phyloP scores from a whole-genome alignment of 441 rosid species.

The Corymbia citriodora region DNA sequence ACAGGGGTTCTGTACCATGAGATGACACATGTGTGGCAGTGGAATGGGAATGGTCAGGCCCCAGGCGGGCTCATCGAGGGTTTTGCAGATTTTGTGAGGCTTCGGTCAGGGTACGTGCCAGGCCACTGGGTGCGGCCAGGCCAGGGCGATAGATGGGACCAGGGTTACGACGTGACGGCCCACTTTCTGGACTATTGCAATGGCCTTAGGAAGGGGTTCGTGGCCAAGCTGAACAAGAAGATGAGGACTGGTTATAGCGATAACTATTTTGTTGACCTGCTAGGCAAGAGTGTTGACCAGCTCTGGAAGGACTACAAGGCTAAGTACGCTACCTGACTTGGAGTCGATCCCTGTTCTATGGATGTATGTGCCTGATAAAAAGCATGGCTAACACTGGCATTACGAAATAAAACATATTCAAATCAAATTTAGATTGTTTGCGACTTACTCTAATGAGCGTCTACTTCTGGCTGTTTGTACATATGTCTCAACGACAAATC shows the following conservation, averaged over 20 bases:
- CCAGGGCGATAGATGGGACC: neutral
- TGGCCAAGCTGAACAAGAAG: neutral
- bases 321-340: neutral
- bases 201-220: neutral
- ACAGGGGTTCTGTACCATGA: neutral
- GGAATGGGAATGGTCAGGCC: neutral
- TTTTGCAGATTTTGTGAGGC: neutral
- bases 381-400: neutral
- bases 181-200: neutral
- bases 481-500: neutral
- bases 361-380: neutral
- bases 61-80: neutral
- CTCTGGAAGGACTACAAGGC: neutral
- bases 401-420: neutral
- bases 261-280: neutral
- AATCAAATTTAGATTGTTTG: neutral
- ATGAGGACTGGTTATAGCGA: neutral
- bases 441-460: neutral
- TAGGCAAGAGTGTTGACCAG: neutral
- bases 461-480: neutral
- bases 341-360: neutral
- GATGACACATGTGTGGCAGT: neutral
- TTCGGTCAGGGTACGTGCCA: neutral
- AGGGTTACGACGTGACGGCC: neutral
- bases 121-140: neutral